These are phyloP conservation scores for Epichloe gansuensis DNA, from an alignment of 2,329 filamentous ascomycete genomes.

Conservation along the genomic window DNA sequence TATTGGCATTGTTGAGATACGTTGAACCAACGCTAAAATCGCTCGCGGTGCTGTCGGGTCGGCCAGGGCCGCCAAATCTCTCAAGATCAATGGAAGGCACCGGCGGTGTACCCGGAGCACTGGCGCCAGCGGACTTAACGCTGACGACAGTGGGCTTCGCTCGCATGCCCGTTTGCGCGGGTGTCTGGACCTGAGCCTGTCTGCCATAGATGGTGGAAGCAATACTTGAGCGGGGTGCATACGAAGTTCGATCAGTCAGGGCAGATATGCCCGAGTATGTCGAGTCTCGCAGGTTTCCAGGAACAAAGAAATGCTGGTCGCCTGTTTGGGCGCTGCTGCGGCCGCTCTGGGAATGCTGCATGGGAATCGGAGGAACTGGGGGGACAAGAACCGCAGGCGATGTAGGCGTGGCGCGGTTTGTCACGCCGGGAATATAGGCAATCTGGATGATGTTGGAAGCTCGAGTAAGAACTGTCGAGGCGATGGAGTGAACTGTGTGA, in stretches of 20 bases:
- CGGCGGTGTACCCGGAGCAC: slow-evolving; percentile 48
- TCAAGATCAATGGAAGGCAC: slow-evolving; percentile 59
- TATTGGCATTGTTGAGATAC: slow-evolving; percentile 53
- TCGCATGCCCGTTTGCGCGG: slow-evolving; percentile 75
- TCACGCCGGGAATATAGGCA: slow-evolving; percentile 95
- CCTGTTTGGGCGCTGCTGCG: slow-evolving; percentile 39
- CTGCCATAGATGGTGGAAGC: slow-evolving; percentile 91
- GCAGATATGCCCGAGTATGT: slow-evolving; percentile 70
- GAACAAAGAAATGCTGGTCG: slow-evolving; percentile 88
- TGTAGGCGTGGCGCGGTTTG: slow-evolving; percentile 76
- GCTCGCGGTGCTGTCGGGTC: slow-evolving; percentile 41
- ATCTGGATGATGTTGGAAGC: slow-evolving; percentile 99
- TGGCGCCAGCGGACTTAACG: slow-evolving; percentile 57
- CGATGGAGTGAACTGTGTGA: slow-evolving; percentile 80
- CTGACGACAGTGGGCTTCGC: slow-evolving; percentile 88
- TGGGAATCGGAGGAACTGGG: slow-evolving; percentile 87
- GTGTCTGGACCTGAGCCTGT: slow-evolving; percentile 69
- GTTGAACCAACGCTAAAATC: slow-evolving; percentile 57
- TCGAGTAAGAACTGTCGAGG: slow-evolving; percentile 86
- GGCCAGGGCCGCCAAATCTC: slow-evolving; percentile 33
- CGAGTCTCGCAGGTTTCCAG: slow-evolving; percentile 78
- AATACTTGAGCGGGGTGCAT: slow-evolving; percentile 57
- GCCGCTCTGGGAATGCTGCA: slow-evolving; percentile 36
- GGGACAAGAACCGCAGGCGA: slow-evolving; percentile 69
- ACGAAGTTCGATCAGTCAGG: slow-evolving; percentile 48